These are phyloP conservation scores for thale cress (Arabidopsis thaliana) DNA, from an alignment of 345 rosid species.

Conservation along the genomic window DNA sequence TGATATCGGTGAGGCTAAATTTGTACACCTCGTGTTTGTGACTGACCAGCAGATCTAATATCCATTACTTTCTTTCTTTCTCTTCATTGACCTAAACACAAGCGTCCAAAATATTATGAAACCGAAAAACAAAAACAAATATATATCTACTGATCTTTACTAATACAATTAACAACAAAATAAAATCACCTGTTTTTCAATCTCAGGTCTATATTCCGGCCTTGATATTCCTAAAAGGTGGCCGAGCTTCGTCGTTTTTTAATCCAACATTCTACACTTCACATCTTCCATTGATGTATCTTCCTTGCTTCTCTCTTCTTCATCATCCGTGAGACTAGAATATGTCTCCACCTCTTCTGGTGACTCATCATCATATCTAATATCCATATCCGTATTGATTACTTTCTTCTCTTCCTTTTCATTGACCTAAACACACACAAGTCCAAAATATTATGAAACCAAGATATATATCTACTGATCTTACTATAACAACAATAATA, in stretches of 20 bases:
- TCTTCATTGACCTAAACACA: constrained; percentile 35
- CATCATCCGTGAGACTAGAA: too few relatives aligned
- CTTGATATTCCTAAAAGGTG: constrained; percentile 53
- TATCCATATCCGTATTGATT: background rate
- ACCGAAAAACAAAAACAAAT: background rate
- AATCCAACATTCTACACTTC: constrained; percentile 58
- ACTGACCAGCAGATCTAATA: constrained; percentile 2
- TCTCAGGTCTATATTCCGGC: constrained; percentile 57
- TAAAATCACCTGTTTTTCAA: constrained; percentile 19
- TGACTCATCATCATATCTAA: background rate
- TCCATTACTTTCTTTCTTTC: constrained; percentile 35
- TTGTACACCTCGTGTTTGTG: constrained; percentile 26
- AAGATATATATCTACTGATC: background rate
- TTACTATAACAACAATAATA: background rate
- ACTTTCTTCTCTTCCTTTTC: constrained; percentile 40
- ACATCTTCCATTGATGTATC: constrained; percentile 39
- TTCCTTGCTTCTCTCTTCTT: too few relatives aligned
- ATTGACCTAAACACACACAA: constrained; percentile 23
- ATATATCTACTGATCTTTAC: background rate
- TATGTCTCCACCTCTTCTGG: too few relatives aligned
- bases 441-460: background rate
- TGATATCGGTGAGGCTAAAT: constrained; percentile 26
- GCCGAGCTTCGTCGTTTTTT: constrained; percentile 57
- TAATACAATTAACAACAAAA: background rate
- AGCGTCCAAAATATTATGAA: background rate